Conservation (phyloP, 176 grass and related monocot species). For the Oryza officinalis region DNA sequence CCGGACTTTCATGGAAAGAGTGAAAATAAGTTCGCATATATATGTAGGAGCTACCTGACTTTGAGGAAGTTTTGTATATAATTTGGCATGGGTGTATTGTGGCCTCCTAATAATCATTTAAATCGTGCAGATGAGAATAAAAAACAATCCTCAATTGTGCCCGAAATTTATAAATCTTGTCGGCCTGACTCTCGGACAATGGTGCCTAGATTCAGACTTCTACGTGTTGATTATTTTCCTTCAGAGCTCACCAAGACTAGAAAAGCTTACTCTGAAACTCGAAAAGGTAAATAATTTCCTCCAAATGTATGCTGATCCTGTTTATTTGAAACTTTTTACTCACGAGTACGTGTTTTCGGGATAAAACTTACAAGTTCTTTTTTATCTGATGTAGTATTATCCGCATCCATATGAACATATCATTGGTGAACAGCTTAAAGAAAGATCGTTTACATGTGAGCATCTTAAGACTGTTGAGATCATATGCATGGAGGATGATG, state of each 20-base stretch:
- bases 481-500: background rate
- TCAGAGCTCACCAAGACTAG: constrained; percentile 30
- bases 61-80: background rate
- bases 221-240: constrained; percentile 31
- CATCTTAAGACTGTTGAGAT: constrained; percentile 29
- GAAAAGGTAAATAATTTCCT: background rate
- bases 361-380: background rate
- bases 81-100: background rate
- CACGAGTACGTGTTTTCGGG: background rate
- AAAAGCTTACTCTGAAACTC: constrained; percentile 11
- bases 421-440: background rate
- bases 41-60: background rate
- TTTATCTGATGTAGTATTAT: no score
- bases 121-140: background rate
- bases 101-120: background rate
- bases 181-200: constrained; percentile 3
- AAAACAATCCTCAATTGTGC: background rate
- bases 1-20: background rate
- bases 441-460: constrained; percentile 32
- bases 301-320: background rate
- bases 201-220: background rate
- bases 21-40: background rate
- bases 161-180: constrained; percentile 40
- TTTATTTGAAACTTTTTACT: background rate
- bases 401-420: background rate